Base-by-base conservation (phyloP, 768 basidiomycete species). In the Mycena rebaudengoi region DNA sequence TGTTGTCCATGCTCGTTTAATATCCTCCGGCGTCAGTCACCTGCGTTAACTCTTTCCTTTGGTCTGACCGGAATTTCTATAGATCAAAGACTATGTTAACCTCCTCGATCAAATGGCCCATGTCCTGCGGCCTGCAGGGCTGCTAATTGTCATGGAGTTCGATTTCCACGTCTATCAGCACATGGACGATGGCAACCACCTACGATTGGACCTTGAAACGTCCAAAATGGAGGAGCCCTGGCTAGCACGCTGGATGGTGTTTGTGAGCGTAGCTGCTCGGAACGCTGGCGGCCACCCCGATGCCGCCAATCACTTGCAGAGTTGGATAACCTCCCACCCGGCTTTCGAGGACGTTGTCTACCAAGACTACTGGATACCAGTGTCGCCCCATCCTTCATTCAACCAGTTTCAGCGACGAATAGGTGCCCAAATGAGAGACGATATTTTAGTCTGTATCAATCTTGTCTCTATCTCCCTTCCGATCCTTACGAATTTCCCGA, bases 1-100 rank as follows among this genome's bases (percentile, higher is more conserved):
- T 69, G 88, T 90, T 16, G 90, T 90, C 0, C 91, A 93, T 70
- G 85, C 86, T 30, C 87, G 89, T 23, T 83, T 93, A 37, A 84
- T 94, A 60, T 83, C 88, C 4, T 86, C 90, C 23, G 92, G 92
- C 35, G 92, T 92, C 70, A 55, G 25, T 48, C 62, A 37, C 37
- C 37, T 39, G 20, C 67, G 41, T 61, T 60, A 52, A 60, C 37
- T 40, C 61, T 45, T 23, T 49, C 53, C 67, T 60, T 46, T 70
- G 64, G 59, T 67, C 67, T 46, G 16, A 21, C 26, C 35, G 11
- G 37, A 49, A n/a, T 7, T 41, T 66, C 66, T 53, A 50, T 41
- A 92, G 91, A 88, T 94, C 63, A 86, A 83, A 68, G 87, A 94
- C 71, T 94, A 89, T 64, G 76, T 78, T 3, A 76, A 72, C 16